Base-by-base conservation (phyloP, 331 rosid species). In the Malus hybrid region DNA sequence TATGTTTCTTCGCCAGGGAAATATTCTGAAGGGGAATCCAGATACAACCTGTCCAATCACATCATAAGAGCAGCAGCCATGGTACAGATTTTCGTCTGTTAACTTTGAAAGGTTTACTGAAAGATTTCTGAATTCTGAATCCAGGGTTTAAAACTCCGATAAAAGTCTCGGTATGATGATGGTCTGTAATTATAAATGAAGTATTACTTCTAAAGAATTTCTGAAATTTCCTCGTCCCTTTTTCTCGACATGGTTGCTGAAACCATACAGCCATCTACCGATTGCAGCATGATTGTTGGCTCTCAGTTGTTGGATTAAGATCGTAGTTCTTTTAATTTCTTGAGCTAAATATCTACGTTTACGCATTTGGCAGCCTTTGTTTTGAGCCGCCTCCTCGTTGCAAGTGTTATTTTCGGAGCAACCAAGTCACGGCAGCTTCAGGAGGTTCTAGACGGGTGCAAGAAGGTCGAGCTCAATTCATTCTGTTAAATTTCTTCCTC, bases 1-100 rank as follows among this genome's bases (percentile, higher is more conserved):
- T 78, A 56, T 70, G 63, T 55, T 70, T 30, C 74, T 78, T 58
- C 74, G 12, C 61, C 83, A 93, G 98, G 98, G 50, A 85, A 65
- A 77, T 94, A 90, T 86, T 79, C 87, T 53, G 97, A 91, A 88
- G 98, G 96, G 75, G 96, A 94, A 82, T 94, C 95, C 34, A 86
- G 96, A 85, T 90, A 94, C 84, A 90, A 85, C 83, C 80, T 87
- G 70, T 86, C 93, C 55, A 82, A 81, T 73, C 80, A 78, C 63
- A 63, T 56, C 74, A 70, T 86, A 76, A 74, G 78, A 76, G 81
- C 81, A 69, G 85, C 86, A 56, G 73, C 82, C 66, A 69, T 55
- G 89, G 92, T 83, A 74, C 22, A 66, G 48, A 62, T 33, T 52
- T 79, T 62, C 75, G 4, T 42, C 63, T 36, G 12, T 52, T 52